A percentile compares a stretch with the other conserved stretches of the same genome.
phyloP scores from a whole-genome alignment of 148 eudicot species.

The Agrostemma githago region DNA sequence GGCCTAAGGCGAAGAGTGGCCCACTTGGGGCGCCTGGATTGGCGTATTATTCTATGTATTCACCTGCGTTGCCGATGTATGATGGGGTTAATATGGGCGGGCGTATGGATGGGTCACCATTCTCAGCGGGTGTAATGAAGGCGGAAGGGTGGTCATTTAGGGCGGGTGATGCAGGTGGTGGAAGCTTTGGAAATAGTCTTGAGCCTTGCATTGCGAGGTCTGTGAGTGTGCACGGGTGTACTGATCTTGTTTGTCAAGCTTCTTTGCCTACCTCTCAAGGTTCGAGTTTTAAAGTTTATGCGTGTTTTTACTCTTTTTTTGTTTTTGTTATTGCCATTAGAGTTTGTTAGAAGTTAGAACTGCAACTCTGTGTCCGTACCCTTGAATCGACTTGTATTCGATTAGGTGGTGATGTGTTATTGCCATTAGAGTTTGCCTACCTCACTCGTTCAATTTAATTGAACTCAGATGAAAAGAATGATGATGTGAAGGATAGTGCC shows the following conservation, averaged over 20 bases:
- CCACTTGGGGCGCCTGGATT: constrained; percentile 83
- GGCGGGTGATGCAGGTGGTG: constrained; percentile 28
- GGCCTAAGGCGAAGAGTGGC: constrained; percentile 89
- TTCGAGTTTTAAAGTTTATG: constrained; percentile 22
- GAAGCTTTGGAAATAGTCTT: constrained; percentile 24
- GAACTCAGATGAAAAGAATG: constrained; percentile 54
- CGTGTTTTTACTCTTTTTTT: neutral
- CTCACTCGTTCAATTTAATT: constrained; percentile 5
- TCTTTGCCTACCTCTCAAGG: constrained; percentile 46
- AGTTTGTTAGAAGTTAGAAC: neutral
- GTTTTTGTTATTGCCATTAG: neutral
- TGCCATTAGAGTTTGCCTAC: too few species aligned
- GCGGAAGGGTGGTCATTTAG: constrained; percentile 48
- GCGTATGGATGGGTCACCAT: constrained; percentile 51
- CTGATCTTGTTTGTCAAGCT: constrained; percentile 54
- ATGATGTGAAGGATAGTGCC: constrained; percentile 41
- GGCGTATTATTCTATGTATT: constrained; percentile 56
- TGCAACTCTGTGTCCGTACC: neutral
- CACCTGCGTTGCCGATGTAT: constrained; percentile 54
- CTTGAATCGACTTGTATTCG: neutral
- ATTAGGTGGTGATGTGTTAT: neutral
- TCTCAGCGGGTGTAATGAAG: constrained; percentile 50
- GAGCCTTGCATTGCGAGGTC: constrained; percentile 84
- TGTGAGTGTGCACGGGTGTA: constrained; percentile 77
- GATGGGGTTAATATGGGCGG: constrained; percentile 46